Conservation (phyloP, 2,329 filamentous ascomycete genomes). For the Calonectria pteridis region DNA sequence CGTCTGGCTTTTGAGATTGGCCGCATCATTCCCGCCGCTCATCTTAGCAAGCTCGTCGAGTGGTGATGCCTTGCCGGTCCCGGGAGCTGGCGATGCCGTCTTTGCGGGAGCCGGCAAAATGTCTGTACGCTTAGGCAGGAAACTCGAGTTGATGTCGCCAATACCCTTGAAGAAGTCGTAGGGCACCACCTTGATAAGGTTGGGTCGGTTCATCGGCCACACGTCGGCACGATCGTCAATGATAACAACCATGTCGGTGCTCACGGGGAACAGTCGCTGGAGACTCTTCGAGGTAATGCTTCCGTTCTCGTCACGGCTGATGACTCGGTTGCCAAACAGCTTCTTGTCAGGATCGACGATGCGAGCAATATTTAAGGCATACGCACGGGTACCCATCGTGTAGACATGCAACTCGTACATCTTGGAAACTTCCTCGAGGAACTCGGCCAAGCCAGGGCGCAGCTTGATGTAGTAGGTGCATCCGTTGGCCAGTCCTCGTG, state of each 20-base stretch:
- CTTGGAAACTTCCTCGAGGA: slow-evolving; percentile 81
- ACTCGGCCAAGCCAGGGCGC: slow-evolving; percentile 85
- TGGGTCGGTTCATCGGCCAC: slow-evolving; percentile 90
- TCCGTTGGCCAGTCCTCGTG: slow-evolving; percentile 74
- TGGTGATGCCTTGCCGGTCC: slow-evolving; percentile 55
- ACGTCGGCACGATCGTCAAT: slow-evolving; percentile 98
- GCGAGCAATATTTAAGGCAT: slow-evolving; percentile 89
- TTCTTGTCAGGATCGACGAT: slow-evolving; percentile 92
- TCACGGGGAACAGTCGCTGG: slow-evolving; percentile 92
- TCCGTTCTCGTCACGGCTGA: slow-evolving; percentile 97
- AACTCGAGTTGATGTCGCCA: slow-evolving; percentile 98
- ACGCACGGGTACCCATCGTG: slow-evolving; percentile 98
- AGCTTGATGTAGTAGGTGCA: slow-evolving; percentile 99
- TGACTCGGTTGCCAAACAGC: slow-evolving; percentile 93
- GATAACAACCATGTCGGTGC: slow-evolving; percentile 99
- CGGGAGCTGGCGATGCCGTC: slow-evolving; percentile 27
- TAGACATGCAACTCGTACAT: slow-evolving; percentile 98
- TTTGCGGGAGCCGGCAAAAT: slow-evolving; percentile 53
- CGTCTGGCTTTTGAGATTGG: slow-evolving; percentile 78
- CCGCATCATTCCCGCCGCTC: slow-evolving; percentile 77
- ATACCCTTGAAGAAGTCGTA: slow-evolving; percentile 99
- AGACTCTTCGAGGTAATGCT: slow-evolving; percentile 92
- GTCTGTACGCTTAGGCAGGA: slow-evolving; percentile 83
- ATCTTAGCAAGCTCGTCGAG: slow-evolving; percentile 84
- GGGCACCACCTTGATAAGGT: slow-evolving; percentile 93